phyloP scores from a whole-genome alignment of 2,329 filamentous ascomycete species.

The Rhinocladiella similis region DNA sequence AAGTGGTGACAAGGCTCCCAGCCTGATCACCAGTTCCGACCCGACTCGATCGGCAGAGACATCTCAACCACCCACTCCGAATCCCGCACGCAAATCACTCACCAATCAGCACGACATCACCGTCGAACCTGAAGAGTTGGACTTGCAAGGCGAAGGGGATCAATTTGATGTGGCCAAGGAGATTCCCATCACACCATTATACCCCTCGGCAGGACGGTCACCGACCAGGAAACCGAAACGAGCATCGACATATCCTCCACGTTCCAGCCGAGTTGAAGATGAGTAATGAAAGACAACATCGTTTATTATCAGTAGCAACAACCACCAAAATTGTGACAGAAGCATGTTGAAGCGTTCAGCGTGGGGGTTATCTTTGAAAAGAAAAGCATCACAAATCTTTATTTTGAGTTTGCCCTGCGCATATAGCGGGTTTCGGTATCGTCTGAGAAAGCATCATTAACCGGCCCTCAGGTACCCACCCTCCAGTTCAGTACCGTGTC shows the following conservation, averaged over 20 bases:
- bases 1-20: slow-evolving; percentile 3
- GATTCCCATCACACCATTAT: neutral
- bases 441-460: no score
- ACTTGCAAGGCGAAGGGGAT: slow-evolving; percentile 8
- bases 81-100: neutral
- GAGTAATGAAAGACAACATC: neutral
- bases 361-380: neutral
- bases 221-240: slow-evolving; percentile 1
- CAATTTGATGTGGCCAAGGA: slow-evolving; percentile 3
- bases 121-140: neutral
- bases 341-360: no score
- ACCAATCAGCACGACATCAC: neutral
- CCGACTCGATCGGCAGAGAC: slow-evolving; percentile 9
- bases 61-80: slow-evolving; percentile 9
- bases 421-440: no score
- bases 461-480: no score
- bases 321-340: no score
- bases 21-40: slow-evolving; percentile 10
- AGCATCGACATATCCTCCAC: slow-evolving; percentile 3
- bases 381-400: no score
- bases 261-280: neutral
- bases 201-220: neutral
- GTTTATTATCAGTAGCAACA: neutral
- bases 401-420: no score
- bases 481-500: no score